A percentile compares a stretch with the other conserved stretches of the same genome.
Conservation (phyloP, 1,284 basidiomycete genomes). For the Xerocomus minutiporus region DNA sequence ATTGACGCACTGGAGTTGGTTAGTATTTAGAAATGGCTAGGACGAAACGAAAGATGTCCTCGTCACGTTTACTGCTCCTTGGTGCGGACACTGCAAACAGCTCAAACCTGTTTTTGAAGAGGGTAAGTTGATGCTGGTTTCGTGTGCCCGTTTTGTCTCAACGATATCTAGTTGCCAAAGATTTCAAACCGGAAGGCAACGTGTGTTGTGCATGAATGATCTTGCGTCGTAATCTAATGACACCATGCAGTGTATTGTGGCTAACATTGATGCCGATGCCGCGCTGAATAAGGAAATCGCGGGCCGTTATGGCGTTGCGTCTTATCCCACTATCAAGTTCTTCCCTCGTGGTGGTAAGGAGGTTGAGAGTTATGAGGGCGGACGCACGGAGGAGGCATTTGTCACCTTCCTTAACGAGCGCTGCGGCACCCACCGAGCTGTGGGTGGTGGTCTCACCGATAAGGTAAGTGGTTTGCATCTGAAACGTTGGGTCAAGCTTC, state of each 20-base stretch:
- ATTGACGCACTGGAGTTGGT: background rate
- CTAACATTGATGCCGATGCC: slow-evolving; percentile 88
- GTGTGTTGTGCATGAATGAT: slow-evolving; percentile 38
- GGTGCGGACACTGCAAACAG: slow-evolving; percentile 87
- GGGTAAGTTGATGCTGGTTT: slow-evolving; percentile 29
- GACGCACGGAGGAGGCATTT: slow-evolving; percentile 65
- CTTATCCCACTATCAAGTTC: slow-evolving; percentile 93
- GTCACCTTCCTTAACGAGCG: slow-evolving; percentile 79
- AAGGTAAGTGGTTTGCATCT: slow-evolving; percentile 40
- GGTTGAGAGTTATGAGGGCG: slow-evolving; percentile 65
- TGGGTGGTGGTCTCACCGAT: slow-evolving; percentile 78
- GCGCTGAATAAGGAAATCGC: slow-evolving; percentile 74
- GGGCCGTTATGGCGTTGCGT: slow-evolving; percentile 66
- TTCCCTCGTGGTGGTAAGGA: slow-evolving; percentile 73
- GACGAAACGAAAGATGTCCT: slow-evolving; percentile 78
- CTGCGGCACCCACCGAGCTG: slow-evolving; percentile 80
- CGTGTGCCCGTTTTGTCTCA: slow-evolving; percentile 1
- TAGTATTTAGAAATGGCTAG: slow-evolving; percentile 33
- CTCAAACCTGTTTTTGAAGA: slow-evolving; percentile 87
- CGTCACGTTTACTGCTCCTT: slow-evolving; percentile 88
- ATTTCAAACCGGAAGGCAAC: slow-evolving; percentile 74
- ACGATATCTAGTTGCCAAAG: slow-evolving; percentile 55
- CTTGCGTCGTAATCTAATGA: slow-evolving; percentile 7
- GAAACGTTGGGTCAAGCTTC: background rate
- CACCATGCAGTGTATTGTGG: slow-evolving; percentile 69